Percentiles rank a stretch among this genome's conserved stretches.
Conservation (phyloP, 1,139 yeast species). For the Yamadazyma sp. region DNA sequence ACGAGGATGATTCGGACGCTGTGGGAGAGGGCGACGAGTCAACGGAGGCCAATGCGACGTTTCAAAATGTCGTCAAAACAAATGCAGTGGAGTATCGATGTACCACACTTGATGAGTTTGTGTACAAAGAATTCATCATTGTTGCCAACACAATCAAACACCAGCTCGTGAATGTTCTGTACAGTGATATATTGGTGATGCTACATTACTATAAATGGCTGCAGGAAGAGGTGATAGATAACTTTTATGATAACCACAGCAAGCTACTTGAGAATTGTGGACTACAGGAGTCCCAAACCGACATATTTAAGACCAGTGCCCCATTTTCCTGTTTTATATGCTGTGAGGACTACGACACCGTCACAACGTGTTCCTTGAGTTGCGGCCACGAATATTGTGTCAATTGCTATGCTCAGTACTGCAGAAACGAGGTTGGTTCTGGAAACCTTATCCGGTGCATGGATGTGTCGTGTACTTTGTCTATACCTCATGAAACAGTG, state of each 20-base stretch:
- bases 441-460: slow-evolving; percentile 72
- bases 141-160: slow-evolving; percentile 6
- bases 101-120: slow-evolving; percentile 7
- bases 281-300: slow-evolving; percentile 20
- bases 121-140: slow-evolving; percentile 7
- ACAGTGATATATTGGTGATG: slow-evolving; percentile 48
- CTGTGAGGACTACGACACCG: slow-evolving; percentile 51
- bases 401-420: slow-evolving; percentile 64
- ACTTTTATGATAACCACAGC: slow-evolving; percentile 56
- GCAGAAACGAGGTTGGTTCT: slow-evolving; percentile 47
- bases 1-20: too few relatives aligned
- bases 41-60: not conserved
- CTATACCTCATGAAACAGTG: slow-evolving; percentile 31
- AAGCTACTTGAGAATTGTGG: slow-evolving; percentile 52
- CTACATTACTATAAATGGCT: slow-evolving; percentile 72
- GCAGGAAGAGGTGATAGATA: slow-evolving; percentile 66
- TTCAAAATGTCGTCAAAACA: slow-evolving; percentile 1
- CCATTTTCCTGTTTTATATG: slow-evolving; percentile 65
- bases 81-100: slow-evolving; percentile 5
- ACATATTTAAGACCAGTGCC: slow-evolving; percentile 18
- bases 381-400: slow-evolving; percentile 75
- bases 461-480: slow-evolving; percentile 35
- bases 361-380: slow-evolving; percentile 50
- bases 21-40: too few relatives aligned
- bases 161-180: slow-evolving; percentile 6